Evolutionary conservation across 2,329 filamentous ascomycete species (phyloP), one percentile per base, ranked within the genome.

Genomic region (Sporothrix euskadiensis): DNA sequence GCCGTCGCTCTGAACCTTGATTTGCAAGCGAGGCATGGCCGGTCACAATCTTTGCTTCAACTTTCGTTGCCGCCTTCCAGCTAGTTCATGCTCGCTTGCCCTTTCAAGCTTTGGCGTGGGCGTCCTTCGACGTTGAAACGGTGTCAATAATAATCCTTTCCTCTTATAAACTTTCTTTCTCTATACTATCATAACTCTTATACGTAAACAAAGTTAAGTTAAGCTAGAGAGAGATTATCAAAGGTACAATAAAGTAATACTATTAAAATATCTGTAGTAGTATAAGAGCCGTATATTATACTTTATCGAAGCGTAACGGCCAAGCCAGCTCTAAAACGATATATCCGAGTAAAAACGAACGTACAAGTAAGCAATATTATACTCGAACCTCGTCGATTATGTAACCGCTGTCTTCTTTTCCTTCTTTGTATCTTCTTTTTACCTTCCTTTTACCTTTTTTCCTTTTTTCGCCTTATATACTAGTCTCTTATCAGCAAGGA

Each of bases 401-500:
- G 14, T 7, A 1, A 6, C 54, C 22, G 7, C 54, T 16, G n/a
- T 47, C 19, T 44, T 56, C 52, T 56, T 68, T 52, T 68, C 3
- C 22, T 49, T 65, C 39, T 49, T 49, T 19, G 4, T 19, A 14
- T 16, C 44, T 49, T 49, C 44, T 49, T 49, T 49, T 4, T 19
- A 1, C 44, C 44, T 49, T 49, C 14, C 14, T 49, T 49, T 14
- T 8, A 1, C 19, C 41, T 30, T 70, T 10, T 47, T 68, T 44
- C 41, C 10, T 35, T 19, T 65, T 66, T 66, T 66, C 22, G 10
- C 52, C 69, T 71, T 71, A 39, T 35, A 59, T 71, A 22, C 69
- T 41, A 63, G 54, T 71, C 41, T 52, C 56, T 10, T 56, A 39
- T 19, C 44, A 56, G 56, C 19, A 71, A 71, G 30, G 69, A 71